Conservation (phyloP, 78 protist species). For the Polysphondylium violaceum region DNA sequence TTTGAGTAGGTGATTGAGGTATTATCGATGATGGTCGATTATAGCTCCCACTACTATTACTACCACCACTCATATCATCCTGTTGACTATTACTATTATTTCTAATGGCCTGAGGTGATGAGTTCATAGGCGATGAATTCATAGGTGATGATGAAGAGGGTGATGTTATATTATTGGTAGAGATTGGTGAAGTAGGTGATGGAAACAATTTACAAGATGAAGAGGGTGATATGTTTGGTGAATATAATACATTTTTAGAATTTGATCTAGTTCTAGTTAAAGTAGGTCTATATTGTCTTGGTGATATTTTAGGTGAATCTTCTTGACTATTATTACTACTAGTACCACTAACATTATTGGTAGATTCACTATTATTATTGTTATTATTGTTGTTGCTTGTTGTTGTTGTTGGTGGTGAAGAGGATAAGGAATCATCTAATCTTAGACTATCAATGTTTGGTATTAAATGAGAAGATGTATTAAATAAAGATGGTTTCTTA, state of each 20-base stretch:
- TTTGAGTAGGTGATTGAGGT: no score
- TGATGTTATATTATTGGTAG: neutral
- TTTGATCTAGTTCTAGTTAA: conserved; percentile 25
- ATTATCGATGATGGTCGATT: no score
- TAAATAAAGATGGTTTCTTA: no score
- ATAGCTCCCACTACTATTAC: neutral
- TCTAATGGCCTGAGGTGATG: neutral
- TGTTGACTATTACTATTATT: conserved; percentile 1
- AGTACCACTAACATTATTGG: no score
- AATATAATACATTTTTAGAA: conserved; percentile 37
- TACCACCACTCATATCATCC: neutral
- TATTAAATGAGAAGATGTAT: no score
- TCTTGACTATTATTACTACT: no score
- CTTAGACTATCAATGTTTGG: no score
- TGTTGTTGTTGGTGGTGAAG: no score
- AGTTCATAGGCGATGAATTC: neutral
- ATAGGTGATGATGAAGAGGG: neutral
- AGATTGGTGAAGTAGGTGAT: neutral
- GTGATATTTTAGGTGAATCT: conserved; percentile 19
- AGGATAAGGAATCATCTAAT: no score
- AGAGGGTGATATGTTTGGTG: conserved; percentile 23
- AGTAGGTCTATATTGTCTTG: neutral
- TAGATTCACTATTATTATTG: no score
- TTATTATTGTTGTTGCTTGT: no score
- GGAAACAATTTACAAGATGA: conserved; percentile 26